Evolutionary conservation across 768 basidiomycete species (phyloP).

Genomic region (Pleurotus giganteus): DNA sequence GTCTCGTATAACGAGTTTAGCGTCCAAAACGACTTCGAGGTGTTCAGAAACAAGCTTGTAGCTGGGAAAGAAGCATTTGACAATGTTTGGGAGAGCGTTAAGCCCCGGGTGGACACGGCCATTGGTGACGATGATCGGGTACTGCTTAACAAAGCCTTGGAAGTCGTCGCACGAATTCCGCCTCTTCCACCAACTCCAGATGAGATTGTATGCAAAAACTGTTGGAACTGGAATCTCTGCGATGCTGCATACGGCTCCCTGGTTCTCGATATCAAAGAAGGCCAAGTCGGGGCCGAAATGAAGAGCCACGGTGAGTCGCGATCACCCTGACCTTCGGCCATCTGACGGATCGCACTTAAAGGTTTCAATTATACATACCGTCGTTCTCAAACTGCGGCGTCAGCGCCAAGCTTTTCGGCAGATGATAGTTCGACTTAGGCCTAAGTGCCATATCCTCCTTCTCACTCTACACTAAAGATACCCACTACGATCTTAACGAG

Average conservation of each 20-base stretch:
- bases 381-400: slow-evolving; percentile 58
- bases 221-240: slow-evolving; percentile 98
- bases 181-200: slow-evolving; percentile 49
- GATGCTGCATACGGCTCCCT: slow-evolving; percentile 93
- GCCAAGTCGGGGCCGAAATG: slow-evolving; percentile 87
- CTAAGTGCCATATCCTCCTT: too few relatives aligned
- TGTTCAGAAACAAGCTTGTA: slow-evolving; percentile 77
- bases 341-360: slow-evolving; percentile 24
- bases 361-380: slow-evolving; percentile 98
- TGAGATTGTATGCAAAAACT: slow-evolving; percentile 97
- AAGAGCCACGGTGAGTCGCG: slow-evolving; percentile 77
- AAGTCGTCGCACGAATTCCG: slow-evolving; percentile 81
- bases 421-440: too few relatives aligned
- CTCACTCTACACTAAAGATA: too few relatives aligned
- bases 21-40: slow-evolving; percentile 86
- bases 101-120: slow-evolving; percentile 84
- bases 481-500: too few relatives aligned
- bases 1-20: slow-evolving; percentile 97
- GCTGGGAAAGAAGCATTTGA: slow-evolving; percentile 81
- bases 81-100: slow-evolving; percentile 94
- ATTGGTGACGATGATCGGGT: slow-evolving; percentile 89
- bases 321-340: not conserved
- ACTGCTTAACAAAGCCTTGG: slow-evolving; percentile 85
- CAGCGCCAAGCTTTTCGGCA: slow-evolving; percentile 65
- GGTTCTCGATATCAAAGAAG: slow-evolving; percentile 87